These are phyloP conservation scores for Fusarium protoensiforme DNA, from an alignment of 2,329 filamentous ascomycete species.

Conservation along the genomic window DNA sequence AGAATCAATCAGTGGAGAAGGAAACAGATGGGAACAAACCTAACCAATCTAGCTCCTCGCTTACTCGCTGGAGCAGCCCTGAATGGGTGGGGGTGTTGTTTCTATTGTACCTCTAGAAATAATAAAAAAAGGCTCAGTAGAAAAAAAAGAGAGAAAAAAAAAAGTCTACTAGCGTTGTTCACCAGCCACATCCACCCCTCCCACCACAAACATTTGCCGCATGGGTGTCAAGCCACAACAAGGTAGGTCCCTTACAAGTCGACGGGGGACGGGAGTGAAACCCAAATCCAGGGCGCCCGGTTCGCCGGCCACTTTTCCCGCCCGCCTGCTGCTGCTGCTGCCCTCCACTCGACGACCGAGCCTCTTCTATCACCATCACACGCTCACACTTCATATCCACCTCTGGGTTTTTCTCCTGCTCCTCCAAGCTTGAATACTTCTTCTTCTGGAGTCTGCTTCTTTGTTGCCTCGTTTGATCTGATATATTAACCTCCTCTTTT, in stretches of 20 bases:
- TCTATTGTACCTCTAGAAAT: too few relatives aligned
- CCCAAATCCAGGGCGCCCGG: constrained; percentile 35
- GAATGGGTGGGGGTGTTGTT: neutral
- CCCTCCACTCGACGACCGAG: constrained; percentile 20
- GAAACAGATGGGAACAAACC: neutral
- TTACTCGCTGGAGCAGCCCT: neutral
- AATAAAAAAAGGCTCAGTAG: neutral
- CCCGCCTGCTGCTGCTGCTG: constrained; percentile 11
- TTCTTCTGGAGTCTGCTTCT: neutral
- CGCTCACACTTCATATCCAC: constrained; percentile 20
- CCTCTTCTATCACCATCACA: constrained; percentile 34
- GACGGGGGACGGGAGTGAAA: neutral
- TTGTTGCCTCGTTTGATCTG: neutral
- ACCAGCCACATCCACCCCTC: neutral
- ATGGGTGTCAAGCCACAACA: neutral
- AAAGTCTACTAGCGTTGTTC: neutral
- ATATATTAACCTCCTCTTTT: neutral
- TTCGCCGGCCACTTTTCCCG: constrained; percentile 41
- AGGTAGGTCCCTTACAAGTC: neutral
- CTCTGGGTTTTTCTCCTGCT: neutral
- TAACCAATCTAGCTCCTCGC: neutral
- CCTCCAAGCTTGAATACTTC: neutral
- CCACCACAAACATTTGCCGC: neutral
- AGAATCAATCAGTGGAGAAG: neutral
- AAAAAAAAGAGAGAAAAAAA: neutral